phyloP scores from a whole-genome alignment of 352 stramenopile genomes.

The Pythium myriotylum region DNA sequence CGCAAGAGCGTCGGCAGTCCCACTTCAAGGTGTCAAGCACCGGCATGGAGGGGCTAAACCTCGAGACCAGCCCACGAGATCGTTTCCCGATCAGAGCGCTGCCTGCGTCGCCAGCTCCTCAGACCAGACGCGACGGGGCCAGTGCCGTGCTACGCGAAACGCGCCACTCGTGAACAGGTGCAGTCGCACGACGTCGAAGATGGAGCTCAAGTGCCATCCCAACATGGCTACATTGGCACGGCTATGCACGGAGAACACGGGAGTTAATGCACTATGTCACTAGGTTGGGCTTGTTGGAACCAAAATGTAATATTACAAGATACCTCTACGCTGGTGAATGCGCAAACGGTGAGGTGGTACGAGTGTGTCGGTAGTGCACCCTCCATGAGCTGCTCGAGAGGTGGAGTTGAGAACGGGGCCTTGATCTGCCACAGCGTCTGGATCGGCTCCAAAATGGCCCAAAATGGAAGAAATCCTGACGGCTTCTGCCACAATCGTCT shows the following conservation, averaged over 20 bases:
- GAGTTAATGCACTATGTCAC: background rate
- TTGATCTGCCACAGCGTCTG: no score
- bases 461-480: no score
- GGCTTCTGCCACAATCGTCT: no score
- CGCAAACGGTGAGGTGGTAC: slow-evolving; percentile 1
- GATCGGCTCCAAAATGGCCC: no score
- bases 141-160: slow-evolving; percentile 2
- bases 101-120: no score
- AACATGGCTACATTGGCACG: slow-evolving; percentile 7
- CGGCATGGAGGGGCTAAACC: no score
- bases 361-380: no score
- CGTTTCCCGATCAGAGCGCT: no score
- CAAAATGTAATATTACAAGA: background rate
- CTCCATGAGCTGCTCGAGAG: no score
- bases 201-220: background rate
- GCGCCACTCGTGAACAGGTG: background rate
- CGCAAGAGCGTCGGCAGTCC: background rate
- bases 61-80: no score
- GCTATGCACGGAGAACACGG: background rate
- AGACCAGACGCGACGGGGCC: background rate
- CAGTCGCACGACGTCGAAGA: background rate
- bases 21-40: background rate
- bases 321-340: background rate
- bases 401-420: no score
- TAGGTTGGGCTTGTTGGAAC: background rate